Evolutionary conservation across 768 basidiomycete genomes (phyloP), one percentile per base, ranked within the genome.

Genomic region (Collybia sordida): DNA sequence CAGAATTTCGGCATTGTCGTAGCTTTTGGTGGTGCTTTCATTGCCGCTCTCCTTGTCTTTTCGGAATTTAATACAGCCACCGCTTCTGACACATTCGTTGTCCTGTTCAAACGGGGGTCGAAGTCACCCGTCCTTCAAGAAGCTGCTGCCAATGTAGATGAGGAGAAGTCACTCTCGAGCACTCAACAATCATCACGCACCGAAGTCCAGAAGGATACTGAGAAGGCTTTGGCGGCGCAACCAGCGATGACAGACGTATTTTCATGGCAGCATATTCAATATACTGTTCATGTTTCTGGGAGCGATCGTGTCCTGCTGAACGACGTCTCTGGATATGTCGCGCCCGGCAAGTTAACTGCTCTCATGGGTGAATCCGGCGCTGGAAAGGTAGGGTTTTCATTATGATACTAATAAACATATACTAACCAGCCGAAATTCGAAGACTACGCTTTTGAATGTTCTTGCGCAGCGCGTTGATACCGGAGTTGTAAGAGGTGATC

Each of bases 241-340:
- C 41, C 39, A 11, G n/a, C 47, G 4, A 49, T 42, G 47, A 49
- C 24, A 12, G 19, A 34, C 31, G 39, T 42, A 9, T 49, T 49
- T 28, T 42, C 47, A 12, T 49, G 47, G 47, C 47, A 49, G 17
- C 39, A 49, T 24, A 11, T 49, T 7, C 25, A 21, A 2, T 49
- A 49, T 17, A 1, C 27, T 21, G 41, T 49, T 9, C 39, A 21
- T 14, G 47, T 50, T 39, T 28, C 47, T 2, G 47, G 23, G 1
- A 80, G 77, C 5, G 58, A 66, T 18, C 69, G 79, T 31, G 67
- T 65, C 24, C 72, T 93, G 1, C 71, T 93, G 47, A 78, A 91
- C 54, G 78, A 89, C 40, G 77, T 94, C 11, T 87, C 83, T 23
- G 91, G 91, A 0, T 93, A 79, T 64, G 90, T 91, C 17, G 81